Percentiles rank a stretch among this genome's conserved stretches.
phyloP scores from a whole-genome alignment of 2,329 filamentous ascomycete species.

The Pseudogymnoascus sp. region DNA sequence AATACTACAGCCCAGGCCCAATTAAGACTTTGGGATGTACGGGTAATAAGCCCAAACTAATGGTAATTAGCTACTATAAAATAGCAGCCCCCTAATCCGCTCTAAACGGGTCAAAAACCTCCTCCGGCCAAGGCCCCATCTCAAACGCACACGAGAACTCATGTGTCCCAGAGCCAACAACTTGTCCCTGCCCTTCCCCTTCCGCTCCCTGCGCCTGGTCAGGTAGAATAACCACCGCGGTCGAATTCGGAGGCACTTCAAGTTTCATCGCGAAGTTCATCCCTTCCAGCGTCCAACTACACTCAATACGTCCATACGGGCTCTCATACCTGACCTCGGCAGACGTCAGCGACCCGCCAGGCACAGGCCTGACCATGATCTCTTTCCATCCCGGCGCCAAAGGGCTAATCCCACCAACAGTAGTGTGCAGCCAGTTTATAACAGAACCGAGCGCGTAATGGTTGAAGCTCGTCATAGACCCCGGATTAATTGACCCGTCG shows the following conservation, averaged over 20 bases:
- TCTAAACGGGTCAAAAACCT: constrained; percentile 1
- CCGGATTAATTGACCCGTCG: constrained; percentile 27
- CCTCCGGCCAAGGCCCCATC: constrained; percentile 1
- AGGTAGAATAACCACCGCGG: constrained; percentile 15
- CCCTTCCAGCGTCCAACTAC: constrained; percentile 16
- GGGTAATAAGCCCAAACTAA: neutral
- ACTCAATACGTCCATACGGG: constrained; percentile 24
- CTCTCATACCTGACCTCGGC: constrained; percentile 24
- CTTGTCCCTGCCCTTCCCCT: neutral
- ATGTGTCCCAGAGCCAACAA: constrained; percentile 9
- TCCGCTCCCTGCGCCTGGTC: neutral
- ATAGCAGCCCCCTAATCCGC: neutral
- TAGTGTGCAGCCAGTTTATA: constrained; percentile 29
- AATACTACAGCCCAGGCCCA: neutral
- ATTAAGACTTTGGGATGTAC: neutral
- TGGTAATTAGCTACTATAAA: neutral
- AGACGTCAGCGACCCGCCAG: constrained; percentile 25
- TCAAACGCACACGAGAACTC: constrained; percentile 8
- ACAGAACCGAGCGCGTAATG: constrained; percentile 31
- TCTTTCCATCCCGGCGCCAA: constrained; percentile 26
- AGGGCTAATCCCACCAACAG: constrained; percentile 27
- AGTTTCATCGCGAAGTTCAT: constrained; percentile 15
- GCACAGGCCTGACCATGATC: constrained; percentile 24
- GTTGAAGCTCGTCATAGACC: constrained; percentile 31
- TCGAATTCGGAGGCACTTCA: constrained; percentile 19